Evolutionary conservation across 2,329 filamentous ascomycete genomes (phyloP), one percentile per base, ranked within the genome.

Genomic region (Beauveria sp.): DNA sequence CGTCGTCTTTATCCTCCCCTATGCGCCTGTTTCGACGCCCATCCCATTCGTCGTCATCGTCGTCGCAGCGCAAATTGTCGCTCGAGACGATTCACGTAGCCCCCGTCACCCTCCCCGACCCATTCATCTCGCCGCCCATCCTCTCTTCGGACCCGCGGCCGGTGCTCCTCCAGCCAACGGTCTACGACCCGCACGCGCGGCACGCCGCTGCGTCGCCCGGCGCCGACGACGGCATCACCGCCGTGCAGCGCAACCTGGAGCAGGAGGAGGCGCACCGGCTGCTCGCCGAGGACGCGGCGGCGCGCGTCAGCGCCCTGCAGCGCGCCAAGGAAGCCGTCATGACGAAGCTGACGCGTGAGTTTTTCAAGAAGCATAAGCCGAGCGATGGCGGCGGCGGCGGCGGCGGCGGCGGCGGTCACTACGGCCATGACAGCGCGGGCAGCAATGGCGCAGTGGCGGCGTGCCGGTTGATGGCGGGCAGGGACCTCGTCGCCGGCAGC

Each of bases 291-390:
- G 83, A 87, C 66, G 76, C 79, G 3, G 79, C 78, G 9, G 79
- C 81, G 59, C 79, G 84, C 61, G 76, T 76, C 5, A 80, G 76
- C 65, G 82, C 83, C 10, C 73, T 88, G 55, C 77, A 79, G 67
- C 80, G 81, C 62, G 85, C 84, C 40, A 84, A 83, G 68, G 82
- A 84, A 64, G 81, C 82, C 0, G 84, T 88, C 14, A 73, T 87
- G 59, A 78, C 76, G 63, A 85, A 85, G 66, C 77, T 87, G 55
- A 80, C 77, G 66, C 77, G 77, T 60, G 81, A 86, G 68, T 85
- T 75, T 62, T 73, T 67, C 61, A 73, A 69, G 62, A 72, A 70
- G 59, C 68, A 68, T 48, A 68, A 69, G 26, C 67, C 70, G 3
- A 48, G n/a, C n/a, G 30, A 8, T 43, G 28, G 41, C 18, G n/a